Conservation (phyloP, 306 rosid genomes). For the Sicyos edulis region DNA sequence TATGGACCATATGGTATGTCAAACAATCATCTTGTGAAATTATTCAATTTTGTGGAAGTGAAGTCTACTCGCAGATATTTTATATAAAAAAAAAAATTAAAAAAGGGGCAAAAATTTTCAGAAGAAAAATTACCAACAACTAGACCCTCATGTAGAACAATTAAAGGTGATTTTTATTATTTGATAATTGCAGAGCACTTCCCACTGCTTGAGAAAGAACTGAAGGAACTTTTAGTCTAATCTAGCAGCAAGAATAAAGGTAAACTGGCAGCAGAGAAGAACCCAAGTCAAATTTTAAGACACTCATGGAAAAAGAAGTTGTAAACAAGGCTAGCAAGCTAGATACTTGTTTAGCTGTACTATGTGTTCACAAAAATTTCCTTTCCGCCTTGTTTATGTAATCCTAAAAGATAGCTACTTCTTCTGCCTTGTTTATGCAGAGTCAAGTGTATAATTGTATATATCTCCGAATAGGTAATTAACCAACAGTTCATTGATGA, state of each 20-base stretch:
- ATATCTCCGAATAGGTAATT: not conserved
- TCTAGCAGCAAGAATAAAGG: constrained; percentile 6
- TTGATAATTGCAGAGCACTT: not conserved
- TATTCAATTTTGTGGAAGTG: not conserved
- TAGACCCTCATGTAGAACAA: not conserved
- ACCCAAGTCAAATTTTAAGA: not conserved
- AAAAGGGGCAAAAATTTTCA: not conserved
- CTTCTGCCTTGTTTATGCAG: too few species aligned
- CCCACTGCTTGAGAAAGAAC: not conserved
- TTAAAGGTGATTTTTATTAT: not conserved
- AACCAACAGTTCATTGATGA: not conserved
- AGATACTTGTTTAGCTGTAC: constrained; percentile 1
- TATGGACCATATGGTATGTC: too few species aligned
- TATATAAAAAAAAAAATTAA: too few species aligned
- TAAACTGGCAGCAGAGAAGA: not conserved
- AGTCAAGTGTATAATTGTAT: not conserved
- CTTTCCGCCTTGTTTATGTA: not conserved
- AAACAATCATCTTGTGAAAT: too few species aligned
- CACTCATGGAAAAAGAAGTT: constrained; percentile 8
- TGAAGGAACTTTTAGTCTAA: not conserved
- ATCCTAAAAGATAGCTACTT: not conserved
- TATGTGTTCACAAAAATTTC: constrained; percentile 6
- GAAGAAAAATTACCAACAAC: not conserved
- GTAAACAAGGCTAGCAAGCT: constrained; percentile 4
- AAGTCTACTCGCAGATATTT: too few species aligned